A percentile compares a stretch with the other conserved stretches of the same genome.
phyloP scores from a whole-genome alignment of 768 basidiomycete species.

The Calvatia gigantea region DNA sequence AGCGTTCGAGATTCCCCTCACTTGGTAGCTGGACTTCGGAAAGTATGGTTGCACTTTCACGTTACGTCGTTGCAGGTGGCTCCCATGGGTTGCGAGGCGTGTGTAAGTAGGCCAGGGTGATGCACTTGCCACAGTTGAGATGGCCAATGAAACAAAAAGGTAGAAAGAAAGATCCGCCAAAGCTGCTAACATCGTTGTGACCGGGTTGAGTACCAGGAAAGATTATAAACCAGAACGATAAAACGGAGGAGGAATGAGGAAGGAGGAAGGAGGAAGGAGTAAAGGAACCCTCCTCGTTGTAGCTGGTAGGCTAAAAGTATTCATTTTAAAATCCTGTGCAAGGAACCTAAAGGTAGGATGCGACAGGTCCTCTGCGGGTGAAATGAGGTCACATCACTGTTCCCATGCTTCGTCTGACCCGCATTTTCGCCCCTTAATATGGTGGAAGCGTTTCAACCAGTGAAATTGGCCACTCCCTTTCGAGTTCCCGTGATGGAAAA shows the following conservation, averaged over 20 bases:
- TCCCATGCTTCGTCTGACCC: background rate
- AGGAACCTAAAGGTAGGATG: background rate
- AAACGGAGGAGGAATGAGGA: background rate
- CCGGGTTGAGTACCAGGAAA: background rate
- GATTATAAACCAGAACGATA: too few relatives aligned
- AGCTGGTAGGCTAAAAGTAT: background rate
- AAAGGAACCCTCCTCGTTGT: background rate
- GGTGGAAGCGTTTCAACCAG: too few relatives aligned
- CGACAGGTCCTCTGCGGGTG: background rate
- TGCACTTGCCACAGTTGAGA: slow-evolving; percentile 8
- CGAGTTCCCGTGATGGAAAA: too few relatives aligned
- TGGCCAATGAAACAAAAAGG: background rate
- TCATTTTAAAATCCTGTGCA: background rate
- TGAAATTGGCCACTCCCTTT: too few relatives aligned
- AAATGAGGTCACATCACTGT: background rate
- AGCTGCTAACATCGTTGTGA: background rate
- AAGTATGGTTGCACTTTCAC: slow-evolving; percentile 18
- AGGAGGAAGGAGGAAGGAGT: background rate
- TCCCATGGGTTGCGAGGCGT: slow-evolving; percentile 15
- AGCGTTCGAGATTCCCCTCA: background rate
- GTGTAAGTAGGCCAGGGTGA: slow-evolving; percentile 13
- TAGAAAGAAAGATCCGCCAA: background rate
- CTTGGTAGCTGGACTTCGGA: slow-evolving; percentile 17
- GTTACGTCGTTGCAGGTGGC: slow-evolving; percentile 13
- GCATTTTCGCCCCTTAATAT: too few relatives aligned